These are phyloP conservation scores for Aspergillus hancockii DNA, from an alignment of 495 filamentous ascomycete species.

Conservation along the genomic window DNA sequence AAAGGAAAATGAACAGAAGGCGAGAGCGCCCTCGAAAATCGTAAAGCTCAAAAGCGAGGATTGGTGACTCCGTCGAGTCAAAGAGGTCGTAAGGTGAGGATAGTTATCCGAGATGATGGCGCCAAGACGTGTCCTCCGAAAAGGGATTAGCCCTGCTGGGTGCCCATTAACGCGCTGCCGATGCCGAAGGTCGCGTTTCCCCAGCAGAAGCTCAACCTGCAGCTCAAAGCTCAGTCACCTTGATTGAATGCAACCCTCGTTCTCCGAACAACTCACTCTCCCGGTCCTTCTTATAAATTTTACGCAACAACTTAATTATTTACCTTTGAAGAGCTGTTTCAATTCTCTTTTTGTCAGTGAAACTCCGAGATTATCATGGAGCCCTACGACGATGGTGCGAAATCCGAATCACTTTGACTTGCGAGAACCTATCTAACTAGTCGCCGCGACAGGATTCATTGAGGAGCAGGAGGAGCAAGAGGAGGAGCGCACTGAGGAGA, in stretches of 20 bases:
- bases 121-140: slow-evolving; percentile 26
- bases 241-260: not conserved
- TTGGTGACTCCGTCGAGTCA: not conserved
- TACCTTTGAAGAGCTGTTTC: not conserved
- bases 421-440: slow-evolving; percentile 20
- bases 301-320: not conserved
- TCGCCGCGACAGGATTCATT: slow-evolving; percentile 28
- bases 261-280: slow-evolving; percentile 1
- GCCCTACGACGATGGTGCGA: slow-evolving; percentile 41
- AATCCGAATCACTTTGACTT: slow-evolving; percentile 6
- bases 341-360: slow-evolving; percentile 1
- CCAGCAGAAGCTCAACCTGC: slow-evolving; percentile 9
- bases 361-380: slow-evolving; percentile 32
- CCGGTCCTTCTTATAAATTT: not conserved
- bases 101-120: slow-evolving; percentile 17
- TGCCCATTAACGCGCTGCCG: slow-evolving; percentile 44
- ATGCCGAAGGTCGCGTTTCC: slow-evolving; percentile 29
- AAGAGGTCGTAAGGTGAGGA: not conserved
- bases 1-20: slow-evolving; percentile 4
- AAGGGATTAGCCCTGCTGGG: slow-evolving; percentile 26
- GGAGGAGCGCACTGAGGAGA: slow-evolving; percentile 73
- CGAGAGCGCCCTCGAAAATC: slow-evolving; percentile 4
- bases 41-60: slow-evolving; percentile 12
- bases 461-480: slow-evolving; percentile 60
- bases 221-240: slow-evolving; percentile 23